Percentiles rank a stretch among this genome's conserved stretches.
Evolutionary conservation across 2,329 filamentous ascomycete genomes (phyloP).

Genomic region (Onygena corvina): DNA sequence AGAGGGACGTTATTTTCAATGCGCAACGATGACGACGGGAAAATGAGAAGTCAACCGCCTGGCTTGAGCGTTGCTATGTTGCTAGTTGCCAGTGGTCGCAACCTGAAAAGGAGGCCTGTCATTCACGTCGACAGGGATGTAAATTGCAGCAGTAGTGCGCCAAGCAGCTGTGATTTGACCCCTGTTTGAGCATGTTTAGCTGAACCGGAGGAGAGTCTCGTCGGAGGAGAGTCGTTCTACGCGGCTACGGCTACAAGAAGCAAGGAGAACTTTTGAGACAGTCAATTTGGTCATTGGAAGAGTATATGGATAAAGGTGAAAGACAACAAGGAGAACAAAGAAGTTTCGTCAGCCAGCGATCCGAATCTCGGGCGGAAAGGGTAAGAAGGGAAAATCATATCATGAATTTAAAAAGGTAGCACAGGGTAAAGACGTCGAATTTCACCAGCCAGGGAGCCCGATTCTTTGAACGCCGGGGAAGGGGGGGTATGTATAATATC

Average conservation of each 20-base stretch:
- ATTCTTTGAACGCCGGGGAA: slow-evolving; percentile 2
- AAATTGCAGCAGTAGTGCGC: too few relatives aligned
- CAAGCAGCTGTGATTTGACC: too few relatives aligned
- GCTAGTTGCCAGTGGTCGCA: too few relatives aligned
- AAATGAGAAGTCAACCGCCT: too few relatives aligned
- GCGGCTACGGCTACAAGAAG: too few relatives aligned
- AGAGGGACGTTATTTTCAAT: not conserved
- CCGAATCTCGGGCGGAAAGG: not conserved
- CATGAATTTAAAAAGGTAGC: slow-evolving; percentile 4
- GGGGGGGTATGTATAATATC: slow-evolving; percentile 2
- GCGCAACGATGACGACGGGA: not conserved
- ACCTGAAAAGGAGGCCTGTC: too few relatives aligned
- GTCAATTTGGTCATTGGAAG: slow-evolving; percentile 2
- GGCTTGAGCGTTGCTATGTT: too few relatives aligned
- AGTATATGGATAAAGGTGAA: not conserved
- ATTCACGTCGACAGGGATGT: too few relatives aligned
- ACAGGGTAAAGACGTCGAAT: not conserved
- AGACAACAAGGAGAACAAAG: not conserved
- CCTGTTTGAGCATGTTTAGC: too few relatives aligned
- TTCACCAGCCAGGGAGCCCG: not conserved
- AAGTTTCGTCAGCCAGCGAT: not conserved
- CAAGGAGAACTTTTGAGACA: not conserved
- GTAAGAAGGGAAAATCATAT: not conserved
- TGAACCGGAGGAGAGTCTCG: too few relatives aligned
- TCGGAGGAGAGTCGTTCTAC: too few relatives aligned